Base-by-base conservation (phyloP, 75 land plant species). In the Cunninghamia lanceolata region DNA sequence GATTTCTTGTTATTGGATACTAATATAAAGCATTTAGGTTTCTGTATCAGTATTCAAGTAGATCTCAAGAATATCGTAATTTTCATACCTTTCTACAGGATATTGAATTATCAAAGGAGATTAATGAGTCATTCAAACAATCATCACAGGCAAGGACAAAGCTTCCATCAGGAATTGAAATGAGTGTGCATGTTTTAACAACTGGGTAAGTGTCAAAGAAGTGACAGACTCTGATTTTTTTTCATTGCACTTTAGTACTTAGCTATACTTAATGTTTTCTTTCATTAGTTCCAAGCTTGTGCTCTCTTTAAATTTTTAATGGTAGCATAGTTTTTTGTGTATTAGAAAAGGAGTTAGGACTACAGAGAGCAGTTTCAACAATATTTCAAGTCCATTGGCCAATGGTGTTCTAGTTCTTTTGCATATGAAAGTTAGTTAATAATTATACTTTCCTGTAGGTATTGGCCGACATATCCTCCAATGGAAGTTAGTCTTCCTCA, bases 401-500 rank as follows among this genome's bases (percentile, higher is more conserved):
- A 28, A 68, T 21, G 73, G 4, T 42, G 74, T 79, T n/a, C 43
- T 39, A 38, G 1, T 85, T 28, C 32, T 25, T 39, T 76, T 59
- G 11, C 70, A 38, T 59, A 32, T 84, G 59, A 52, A 15, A 66
- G 30, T 45, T 40, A 40, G 14, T 50, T 50, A 50, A 50, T 50
- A 40, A 54, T 87, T 59, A 40, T 84, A 32, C 46, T 89, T 71
- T 16, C 36, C 47, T 89, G 87, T 88, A 98, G 99, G 84, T 97
- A 98, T 85, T 98, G 99, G 99, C 99, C 99, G 53, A 98, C 99
- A 53, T 98, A 98, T 86, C 99, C 99, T 13, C 99, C 99, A 19
- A 98, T 98, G 99, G 99, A 98, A 89, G 93, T 98, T 54, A 90
- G 98, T 28, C 95, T 98, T 45, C 99, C 99, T 68, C 98, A 93